Evolutionary conservation across 2,329 filamentous ascomycete species (phyloP).

Genomic region (Ceratocystis huliohia): DNA sequence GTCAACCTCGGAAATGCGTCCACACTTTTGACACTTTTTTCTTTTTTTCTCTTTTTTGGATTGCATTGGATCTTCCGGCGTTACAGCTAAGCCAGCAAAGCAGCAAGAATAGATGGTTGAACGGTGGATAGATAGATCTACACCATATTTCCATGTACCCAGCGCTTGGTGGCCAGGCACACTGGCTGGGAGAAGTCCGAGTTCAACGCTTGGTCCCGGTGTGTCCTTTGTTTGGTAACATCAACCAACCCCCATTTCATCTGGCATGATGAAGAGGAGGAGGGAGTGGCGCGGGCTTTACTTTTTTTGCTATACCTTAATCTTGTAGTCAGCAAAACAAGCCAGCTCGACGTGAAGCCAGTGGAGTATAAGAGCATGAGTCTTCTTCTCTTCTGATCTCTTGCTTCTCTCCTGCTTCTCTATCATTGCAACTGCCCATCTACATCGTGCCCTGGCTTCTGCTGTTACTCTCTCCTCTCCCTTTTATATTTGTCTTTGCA

Average conservation of each 20-base stretch:
- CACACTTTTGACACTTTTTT: slow-evolving; percentile 17
- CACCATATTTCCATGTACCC: not conserved
- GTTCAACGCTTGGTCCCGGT: slow-evolving; percentile 6
- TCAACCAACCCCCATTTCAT: not conserved
- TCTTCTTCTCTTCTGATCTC: slow-evolving; percentile 11
- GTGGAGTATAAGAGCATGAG: slow-evolving; percentile 18
- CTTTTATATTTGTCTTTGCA: not conserved
- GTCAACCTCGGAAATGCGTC: slow-evolving; percentile 10
- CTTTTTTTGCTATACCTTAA: not conserved
- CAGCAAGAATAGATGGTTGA: not conserved
- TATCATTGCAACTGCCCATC: slow-evolving; percentile 1
- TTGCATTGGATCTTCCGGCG: not conserved
- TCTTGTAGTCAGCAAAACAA: slow-evolving; percentile 5
- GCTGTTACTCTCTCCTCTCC: not conserved
- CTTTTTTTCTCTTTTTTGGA: not conserved
- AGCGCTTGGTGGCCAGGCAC: not conserved
- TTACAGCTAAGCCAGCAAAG: slow-evolving; percentile 5
- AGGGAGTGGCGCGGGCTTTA: not conserved
- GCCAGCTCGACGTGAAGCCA: not conserved
- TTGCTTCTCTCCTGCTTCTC: slow-evolving; percentile 8
- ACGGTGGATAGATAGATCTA: not conserved
- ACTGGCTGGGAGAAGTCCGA: not conserved
- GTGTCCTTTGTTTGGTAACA: slow-evolving; percentile 7
- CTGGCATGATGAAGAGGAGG: not conserved
- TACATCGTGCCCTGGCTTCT: slow-evolving; percentile 1